Evolutionary conservation across 1,284 basidiomycete genomes (phyloP).

Genomic region (Lignosus rhinocerotis): DNA sequence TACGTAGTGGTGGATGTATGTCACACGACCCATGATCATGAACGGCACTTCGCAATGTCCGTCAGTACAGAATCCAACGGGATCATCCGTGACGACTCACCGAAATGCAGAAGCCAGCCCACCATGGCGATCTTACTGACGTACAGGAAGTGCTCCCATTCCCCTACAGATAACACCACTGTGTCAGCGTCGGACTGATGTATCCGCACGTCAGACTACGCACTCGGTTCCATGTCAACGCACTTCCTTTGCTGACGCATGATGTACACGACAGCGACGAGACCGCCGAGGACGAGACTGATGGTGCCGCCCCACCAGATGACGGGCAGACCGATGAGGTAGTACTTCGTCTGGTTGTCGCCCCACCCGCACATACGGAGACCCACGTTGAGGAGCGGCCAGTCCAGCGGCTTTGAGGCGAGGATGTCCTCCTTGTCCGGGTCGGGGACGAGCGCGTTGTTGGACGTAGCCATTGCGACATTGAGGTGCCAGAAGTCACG

Average conservation of each 20-base stretch:
- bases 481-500: conserved; percentile 99
- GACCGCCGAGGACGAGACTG: conserved; percentile 62
- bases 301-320: conserved; percentile 87
- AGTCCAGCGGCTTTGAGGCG: conserved; percentile 89
- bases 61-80: background rate
- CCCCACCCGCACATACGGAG: conserved; percentile 98
- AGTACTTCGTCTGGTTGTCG: conserved; percentile 87
- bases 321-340: conserved; percentile 89
- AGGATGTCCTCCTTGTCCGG: conserved; percentile 98
- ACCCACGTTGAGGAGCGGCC: conserved; percentile 90
- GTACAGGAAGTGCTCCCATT: conserved; percentile 95
- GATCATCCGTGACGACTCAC: conserved; percentile 44
- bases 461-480: conserved; percentile 99
- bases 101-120: conserved; percentile 92
- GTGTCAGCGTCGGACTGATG: background rate
- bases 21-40: conserved; percentile 94
- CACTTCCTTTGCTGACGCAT: conserved; percentile 88
- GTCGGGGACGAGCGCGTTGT: conserved; percentile 96
- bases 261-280: conserved; percentile 70
- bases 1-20: conserved; percentile 89
- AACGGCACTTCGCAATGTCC: conserved; percentile 70
- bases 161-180: conserved; percentile 39
- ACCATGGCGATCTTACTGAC: conserved; percentile 89
- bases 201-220: conserved; percentile 32
- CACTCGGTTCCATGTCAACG: conserved; percentile 85